Base-by-base conservation (phyloP, 2,329 filamentous ascomycete species). In the Verticillium nubilum region DNA sequence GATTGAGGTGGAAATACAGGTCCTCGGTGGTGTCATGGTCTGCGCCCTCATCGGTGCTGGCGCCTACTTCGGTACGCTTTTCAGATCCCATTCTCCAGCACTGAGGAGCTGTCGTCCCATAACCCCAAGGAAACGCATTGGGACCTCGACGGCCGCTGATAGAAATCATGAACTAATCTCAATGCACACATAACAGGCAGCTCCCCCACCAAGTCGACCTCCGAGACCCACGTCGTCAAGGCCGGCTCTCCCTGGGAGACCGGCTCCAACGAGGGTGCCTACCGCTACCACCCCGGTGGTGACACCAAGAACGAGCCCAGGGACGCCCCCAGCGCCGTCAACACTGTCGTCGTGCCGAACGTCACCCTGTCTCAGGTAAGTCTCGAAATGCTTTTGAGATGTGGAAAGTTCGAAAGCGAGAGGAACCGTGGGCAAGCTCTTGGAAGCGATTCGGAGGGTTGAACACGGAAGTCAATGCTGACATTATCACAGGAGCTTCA, bases 241-340 rank as follows among this genome's bases (percentile, higher is more conserved):
- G 84, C 84, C 74, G 87, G 89, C 71, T 96, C 96, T 89, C 94
- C 95, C 64, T 99, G 95, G 95, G 89, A 99, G 78, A 84, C 84
- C 62, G 86, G 84, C 62, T 76, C 80, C 63, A 70, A 76, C 65
- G 79, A 81, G 67, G 86, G 87, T 73, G 90, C 91, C 77, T 86
- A 87, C 83, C 83, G 87, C 76, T 92, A 92, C 79, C 86, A 91
- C 81, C 93, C 93, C 61, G 90, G 91, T 69, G 95, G 93, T 69
- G 91, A 98, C 78, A 78, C 83, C 72, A 87, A 72, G 76, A 82
- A 87, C 72, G 79, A 85, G 63, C 89, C 90, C 74, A 92, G 89
- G 81, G 91, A 97, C 71, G 95, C 95, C 63, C 95, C 95, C 66
- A 96, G 91, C 76, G 95, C 95, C 64, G 80, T 99, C 78, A 97